phyloP scores from a whole-genome alignment of 108 stramenopile genomes.

The Aurantiochytrium sp. region DNA sequence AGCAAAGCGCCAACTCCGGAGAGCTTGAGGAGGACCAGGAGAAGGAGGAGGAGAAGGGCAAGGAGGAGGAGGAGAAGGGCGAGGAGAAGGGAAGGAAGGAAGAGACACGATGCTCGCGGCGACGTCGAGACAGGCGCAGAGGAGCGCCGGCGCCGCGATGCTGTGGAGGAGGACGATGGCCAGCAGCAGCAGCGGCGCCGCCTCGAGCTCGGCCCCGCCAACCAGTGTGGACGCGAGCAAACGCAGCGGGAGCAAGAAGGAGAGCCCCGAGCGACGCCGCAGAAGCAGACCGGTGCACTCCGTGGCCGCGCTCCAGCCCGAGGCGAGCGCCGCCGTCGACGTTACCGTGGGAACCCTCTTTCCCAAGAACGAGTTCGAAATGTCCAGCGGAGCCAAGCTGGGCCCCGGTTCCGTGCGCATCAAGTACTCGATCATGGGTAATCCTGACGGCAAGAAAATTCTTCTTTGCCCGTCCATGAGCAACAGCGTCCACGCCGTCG shows the following conservation, averaged over 20 bases:
- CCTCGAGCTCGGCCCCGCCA: too few species aligned
- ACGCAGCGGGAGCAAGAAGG: too few species aligned
- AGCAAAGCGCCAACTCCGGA: too few species aligned
- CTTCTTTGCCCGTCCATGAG: slow-evolving; percentile 8
- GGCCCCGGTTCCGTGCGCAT: not conserved
- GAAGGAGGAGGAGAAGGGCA: too few species aligned
- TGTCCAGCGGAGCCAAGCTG: not conserved
- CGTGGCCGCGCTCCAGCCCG: not conserved
- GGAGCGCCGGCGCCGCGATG: too few species aligned
- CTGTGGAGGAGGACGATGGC: too few species aligned
- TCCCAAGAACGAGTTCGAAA: not conserved
- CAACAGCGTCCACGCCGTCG: not conserved
- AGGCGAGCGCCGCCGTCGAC: not conserved
- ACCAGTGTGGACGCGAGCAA: not conserved
- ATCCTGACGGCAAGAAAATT: not conserved
- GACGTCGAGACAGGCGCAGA: too few species aligned
- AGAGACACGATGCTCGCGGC: too few species aligned
- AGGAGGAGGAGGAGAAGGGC: too few species aligned
- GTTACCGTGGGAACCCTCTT: not conserved
- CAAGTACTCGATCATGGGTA: not conserved
- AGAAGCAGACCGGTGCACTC: not conserved
- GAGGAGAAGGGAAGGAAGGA: too few species aligned
- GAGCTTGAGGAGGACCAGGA: too few species aligned
- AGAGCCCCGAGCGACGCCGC: not conserved
- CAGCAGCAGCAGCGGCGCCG: too few species aligned